Percentiles rank a stretch among this genome's conserved stretches.
phyloP scores from a whole-genome alignment of 768 basidiomycete genomes.

The Auricularia heimuer region DNA sequence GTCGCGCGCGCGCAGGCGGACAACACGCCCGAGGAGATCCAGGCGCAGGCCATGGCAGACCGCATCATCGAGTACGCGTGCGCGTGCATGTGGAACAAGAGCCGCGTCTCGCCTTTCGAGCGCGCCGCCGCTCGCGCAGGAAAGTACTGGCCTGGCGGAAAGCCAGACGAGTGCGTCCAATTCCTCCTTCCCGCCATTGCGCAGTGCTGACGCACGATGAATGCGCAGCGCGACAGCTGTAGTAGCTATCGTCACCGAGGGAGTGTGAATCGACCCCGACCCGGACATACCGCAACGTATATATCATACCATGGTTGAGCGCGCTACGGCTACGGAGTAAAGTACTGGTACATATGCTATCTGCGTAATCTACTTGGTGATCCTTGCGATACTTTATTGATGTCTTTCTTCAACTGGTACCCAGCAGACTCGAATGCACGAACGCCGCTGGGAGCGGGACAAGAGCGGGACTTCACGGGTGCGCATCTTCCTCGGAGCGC shows the following conservation, averaged over 20 bases:
- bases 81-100: conserved; percentile 58
- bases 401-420: too few species aligned
- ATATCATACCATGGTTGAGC: too few species aligned
- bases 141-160: conserved; percentile 7
- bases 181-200: neutral
- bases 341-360: neutral
- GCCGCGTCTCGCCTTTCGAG: conserved; percentile 63
- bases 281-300: neutral
- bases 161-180: conserved; percentile 9
- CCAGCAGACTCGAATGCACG: too few species aligned
- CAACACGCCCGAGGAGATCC: conserved; percentile 41
- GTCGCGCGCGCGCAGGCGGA: conserved; percentile 36
- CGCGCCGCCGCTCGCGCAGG: conserved; percentile 6
- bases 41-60: conserved; percentile 64
- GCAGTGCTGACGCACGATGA: neutral
- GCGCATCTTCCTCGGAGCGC: too few species aligned
- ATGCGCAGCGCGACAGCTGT: conserved; percentile 8
- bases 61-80: conserved; percentile 60
- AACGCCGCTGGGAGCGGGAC: too few species aligned
- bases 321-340: neutral
- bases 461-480: too few species aligned
- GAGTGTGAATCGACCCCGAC: neutral
- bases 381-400: too few species aligned
- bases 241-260: conserved; percentile 9
- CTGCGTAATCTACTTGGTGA: neutral